Base-by-base conservation (phyloP, 2,329 filamentous ascomycete species). In the Zarea fungicola region DNA sequence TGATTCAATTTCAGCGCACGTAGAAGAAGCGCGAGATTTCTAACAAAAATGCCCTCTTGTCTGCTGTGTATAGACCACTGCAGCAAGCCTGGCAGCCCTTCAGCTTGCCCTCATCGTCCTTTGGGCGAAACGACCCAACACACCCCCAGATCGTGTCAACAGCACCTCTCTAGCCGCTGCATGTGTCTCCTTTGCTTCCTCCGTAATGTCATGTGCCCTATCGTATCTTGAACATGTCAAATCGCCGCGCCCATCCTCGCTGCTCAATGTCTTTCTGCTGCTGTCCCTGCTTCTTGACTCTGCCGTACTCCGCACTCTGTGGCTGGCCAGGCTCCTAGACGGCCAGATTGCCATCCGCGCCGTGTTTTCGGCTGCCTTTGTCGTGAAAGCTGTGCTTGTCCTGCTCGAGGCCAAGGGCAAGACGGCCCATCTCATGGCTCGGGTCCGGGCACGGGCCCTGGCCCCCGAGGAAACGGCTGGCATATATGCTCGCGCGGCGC, bases 321-420 rank as follows among this genome's bases (percentile, higher is more conserved):
- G 66, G 62, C 54, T 64, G 29, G 54, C 54, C 28, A 18, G 21
- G 16, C 46, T 54, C 10, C 16, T 22, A 19, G 36, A 63, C 16
- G 58, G 70, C 9, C 57, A 58, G 1, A 57, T 58, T 26, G 31
- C 65, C 16, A 59, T 70, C 7, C 58, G 59, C 2, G 59, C 59
- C 34, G 57, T 69, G 11, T 69, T 67, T 26, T 66, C 66, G 1
- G 56, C 60, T n/a, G 58, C 62, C 4, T 59, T 68, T 29, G 61
- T 53, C 5, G 47, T 69, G 25, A 74, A 73, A 53, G 51, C 62
- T n/a, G 56, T 51, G 1, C 48, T 67, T 14, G 52, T 69, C 16
- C 55, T 68, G 22, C 62, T 69, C 3, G 70, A 74, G 57, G 66
- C 66, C 2, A 55, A 58, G 48, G 66, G 63, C 47, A 74, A 73